phyloP scores from a whole-genome alignment of 257 asterid genomes.

The Ballota nigra region DNA sequence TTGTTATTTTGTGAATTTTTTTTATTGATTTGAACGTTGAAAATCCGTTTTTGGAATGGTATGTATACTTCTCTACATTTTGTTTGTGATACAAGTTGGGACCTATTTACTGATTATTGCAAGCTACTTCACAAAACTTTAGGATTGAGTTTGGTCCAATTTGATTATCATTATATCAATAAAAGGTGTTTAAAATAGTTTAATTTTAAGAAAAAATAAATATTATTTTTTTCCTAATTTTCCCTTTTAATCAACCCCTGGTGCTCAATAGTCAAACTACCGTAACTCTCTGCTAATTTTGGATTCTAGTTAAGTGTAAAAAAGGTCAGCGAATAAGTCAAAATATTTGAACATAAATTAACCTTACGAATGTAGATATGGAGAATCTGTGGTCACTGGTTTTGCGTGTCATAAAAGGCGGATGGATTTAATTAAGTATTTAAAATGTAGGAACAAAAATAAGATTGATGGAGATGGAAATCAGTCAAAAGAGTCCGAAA shows the following conservation, averaged over 20 bases:
- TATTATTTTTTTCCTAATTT: too few relatives aligned
- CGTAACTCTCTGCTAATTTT: not conserved
- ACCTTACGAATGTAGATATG: not conserved
- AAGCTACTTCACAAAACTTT: too few relatives aligned
- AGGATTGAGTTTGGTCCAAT: too few relatives aligned
- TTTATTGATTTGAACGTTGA: not conserved
- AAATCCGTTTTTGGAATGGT: not conserved
- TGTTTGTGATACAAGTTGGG: not conserved
- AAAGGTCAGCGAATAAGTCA: not conserved
- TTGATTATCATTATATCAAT: too few relatives aligned
- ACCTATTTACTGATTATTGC: not conserved
- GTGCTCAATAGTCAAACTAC: not conserved
- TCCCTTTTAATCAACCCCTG: not conserved
- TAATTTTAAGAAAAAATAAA: too few relatives aligned
- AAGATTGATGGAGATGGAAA: too few relatives aligned
- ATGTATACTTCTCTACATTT: not conserved
- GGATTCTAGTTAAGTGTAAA: not conserved
- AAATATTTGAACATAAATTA: not conserved
- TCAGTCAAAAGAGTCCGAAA: too few relatives aligned
- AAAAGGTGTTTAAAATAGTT: too few relatives aligned
- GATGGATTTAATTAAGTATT: not conserved
- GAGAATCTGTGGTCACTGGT: not conserved
- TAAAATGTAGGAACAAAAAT: too few relatives aligned
- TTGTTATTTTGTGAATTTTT: not conserved
- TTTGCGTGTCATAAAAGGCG: too few relatives aligned